These are phyloP conservation scores for Pythium phragmiticola DNA, from an alignment of 352 stramenopile species.

Conservation along the genomic window DNA sequence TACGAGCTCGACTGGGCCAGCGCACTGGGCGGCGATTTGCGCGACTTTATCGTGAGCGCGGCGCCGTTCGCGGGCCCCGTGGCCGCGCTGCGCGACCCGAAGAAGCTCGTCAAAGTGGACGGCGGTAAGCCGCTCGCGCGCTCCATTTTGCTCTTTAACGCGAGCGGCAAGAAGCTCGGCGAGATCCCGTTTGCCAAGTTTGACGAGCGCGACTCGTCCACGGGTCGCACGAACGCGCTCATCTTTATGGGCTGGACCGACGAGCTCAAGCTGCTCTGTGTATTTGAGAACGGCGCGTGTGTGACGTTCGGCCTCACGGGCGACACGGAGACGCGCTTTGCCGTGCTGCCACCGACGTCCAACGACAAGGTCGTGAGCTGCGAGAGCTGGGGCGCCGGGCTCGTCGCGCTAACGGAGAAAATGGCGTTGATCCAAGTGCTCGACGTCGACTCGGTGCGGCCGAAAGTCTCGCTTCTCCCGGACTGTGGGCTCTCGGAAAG, in stretches of 20 bases:
- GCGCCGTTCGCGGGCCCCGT: constrained; percentile 71
- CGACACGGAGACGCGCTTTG: constrained; percentile 73
- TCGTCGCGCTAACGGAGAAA: constrained; percentile 81
- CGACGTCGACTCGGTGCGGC: constrained; percentile 75
- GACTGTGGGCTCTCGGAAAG: constrained; percentile 69
- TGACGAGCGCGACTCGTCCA: constrained; percentile 53
- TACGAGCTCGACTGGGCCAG: constrained; percentile 70
- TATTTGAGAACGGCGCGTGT: constrained; percentile 74
- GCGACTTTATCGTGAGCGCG: constrained; percentile 58
- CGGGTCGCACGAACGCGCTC: constrained; percentile 44
- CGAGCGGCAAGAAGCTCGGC: constrained; percentile 58
- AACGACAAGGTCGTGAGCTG: constrained; percentile 80
- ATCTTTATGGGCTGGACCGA: constrained; percentile 81
- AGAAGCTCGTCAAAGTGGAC: constrained; percentile 72
- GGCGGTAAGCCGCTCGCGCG: constrained; percentile 46
- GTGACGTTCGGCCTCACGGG: constrained; percentile 68
- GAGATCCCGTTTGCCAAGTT: constrained; percentile 63
- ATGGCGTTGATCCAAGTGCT: constrained; percentile 81
- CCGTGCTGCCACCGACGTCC: constrained; percentile 57
- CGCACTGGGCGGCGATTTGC: constrained; percentile 52
- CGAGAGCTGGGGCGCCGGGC: constrained; percentile 68
- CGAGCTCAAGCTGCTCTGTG: constrained; percentile 74
- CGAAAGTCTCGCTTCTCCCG: constrained; percentile 69
- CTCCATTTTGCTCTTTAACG: constrained; percentile 76
- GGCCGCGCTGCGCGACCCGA: constrained; percentile 70